phyloP scores from a whole-genome alignment of 2,329 filamentous ascomycete species.

The Neurospora crassa region DNA sequence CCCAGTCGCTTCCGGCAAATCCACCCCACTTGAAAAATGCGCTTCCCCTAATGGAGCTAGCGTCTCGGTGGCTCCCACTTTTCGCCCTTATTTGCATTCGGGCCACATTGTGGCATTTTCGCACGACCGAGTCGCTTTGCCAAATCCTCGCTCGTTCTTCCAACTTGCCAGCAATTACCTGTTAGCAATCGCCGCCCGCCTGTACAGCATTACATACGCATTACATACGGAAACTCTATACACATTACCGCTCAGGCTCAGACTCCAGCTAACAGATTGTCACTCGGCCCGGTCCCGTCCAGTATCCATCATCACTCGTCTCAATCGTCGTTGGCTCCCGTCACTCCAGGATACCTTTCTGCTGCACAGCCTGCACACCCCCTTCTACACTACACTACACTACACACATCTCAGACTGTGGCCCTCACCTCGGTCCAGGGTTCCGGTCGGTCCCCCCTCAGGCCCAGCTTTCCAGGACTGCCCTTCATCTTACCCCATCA shows the following conservation, averaged over 20 bases:
- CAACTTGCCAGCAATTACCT: background rate
- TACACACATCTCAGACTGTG: background rate
- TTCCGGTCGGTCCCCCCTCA: background rate
- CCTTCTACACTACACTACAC: background rate
- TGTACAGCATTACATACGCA: background rate
- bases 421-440: background rate
- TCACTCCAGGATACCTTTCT: background rate
- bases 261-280: background rate
- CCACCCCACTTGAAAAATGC: background rate
- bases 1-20: background rate
- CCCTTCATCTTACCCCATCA: background rate
- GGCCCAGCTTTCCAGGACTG: background rate
- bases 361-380: background rate
- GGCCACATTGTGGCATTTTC: conserved; percentile 13
- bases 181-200: background rate
- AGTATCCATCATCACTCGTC: background rate
- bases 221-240: background rate
- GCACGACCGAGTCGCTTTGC: conserved; percentile 6
- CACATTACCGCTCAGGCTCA: background rate
- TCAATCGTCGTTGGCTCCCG: background rate
- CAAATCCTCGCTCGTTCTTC: background rate
- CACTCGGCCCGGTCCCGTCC: background rate
- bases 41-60: conserved; percentile 4
- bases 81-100: conserved; percentile 11
- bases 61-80: conserved; percentile 8